These are phyloP conservation scores for Solanum medicagineum DNA, from an alignment of 257 asterid species.

Conservation along the genomic window DNA sequence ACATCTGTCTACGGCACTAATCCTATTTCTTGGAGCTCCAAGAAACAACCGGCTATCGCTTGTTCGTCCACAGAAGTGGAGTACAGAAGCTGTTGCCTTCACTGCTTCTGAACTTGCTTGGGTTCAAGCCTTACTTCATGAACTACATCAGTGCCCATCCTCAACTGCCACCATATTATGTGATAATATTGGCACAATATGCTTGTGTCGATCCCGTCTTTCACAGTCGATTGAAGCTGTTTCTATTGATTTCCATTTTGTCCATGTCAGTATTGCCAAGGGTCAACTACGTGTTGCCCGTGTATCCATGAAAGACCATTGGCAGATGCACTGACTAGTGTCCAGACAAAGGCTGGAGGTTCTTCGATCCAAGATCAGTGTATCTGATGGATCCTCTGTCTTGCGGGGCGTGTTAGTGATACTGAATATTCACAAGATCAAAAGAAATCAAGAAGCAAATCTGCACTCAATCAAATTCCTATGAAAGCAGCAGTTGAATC, in stretches of 20 bases:
- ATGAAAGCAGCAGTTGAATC: neutral
- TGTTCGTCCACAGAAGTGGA: neutral
- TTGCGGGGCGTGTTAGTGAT: neutral
- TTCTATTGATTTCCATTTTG: neutral
- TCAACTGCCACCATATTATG: neutral
- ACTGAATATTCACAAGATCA: neutral
- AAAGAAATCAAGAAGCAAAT: neutral
- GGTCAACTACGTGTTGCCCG: neutral
- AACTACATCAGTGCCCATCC: neutral
- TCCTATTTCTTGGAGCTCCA: neutral
- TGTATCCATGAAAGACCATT: neutral
- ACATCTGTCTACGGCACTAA: neutral
- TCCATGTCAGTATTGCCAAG: neutral
- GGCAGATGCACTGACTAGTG: neutral
- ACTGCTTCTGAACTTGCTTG: neutral
- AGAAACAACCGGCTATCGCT: neutral
- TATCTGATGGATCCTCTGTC: neutral
- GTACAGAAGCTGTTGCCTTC: neutral
- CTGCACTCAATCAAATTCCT: neutral
- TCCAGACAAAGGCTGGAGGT: neutral
- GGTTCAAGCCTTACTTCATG: neutral
- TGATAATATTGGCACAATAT: neutral
- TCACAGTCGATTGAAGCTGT: neutral
- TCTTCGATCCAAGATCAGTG: neutral
- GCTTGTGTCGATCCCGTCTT: neutral